Base-by-base conservation (phyloP, 805 yeast genomes). In the Candida hungchunana region DNA sequence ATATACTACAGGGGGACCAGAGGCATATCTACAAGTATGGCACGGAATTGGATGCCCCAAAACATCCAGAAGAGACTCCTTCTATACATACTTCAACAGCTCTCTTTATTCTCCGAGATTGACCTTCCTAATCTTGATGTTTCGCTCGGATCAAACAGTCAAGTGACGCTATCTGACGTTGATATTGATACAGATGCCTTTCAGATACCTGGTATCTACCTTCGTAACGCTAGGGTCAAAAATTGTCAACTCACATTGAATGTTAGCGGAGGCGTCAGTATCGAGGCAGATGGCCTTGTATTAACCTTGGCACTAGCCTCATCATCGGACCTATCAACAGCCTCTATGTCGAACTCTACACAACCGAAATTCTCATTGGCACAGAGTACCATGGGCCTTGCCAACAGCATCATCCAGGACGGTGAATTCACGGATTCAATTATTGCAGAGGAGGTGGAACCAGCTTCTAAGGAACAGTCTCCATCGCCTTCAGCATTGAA, bases 41-140 rank as follows among this genome's bases (percentile, higher is more conserved):
- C 51, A 28, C 53, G 55, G 18, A 53, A 51, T 31, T 86, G 95
- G 94, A 71, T 85, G 58, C 90, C 95, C 6, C 90, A 81, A 56
- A 84, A 82, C 59, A 68, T 89, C 27, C 96, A 88, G 52, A 82
- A 84, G 60, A 67, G 95, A 48, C 71, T 88, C 25, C 72, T 89
- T 28, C 75, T 83, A 28, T 87, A 86, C 58, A 75, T 88, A 5
- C 70, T 89, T 18, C 85, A 83, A 55, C 90, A 86, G 58, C 73
- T 88, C 29, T 77, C 89, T 12, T 62, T 89, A 27, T 85, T 89
- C 52, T 82, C 95, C 1, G 83, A 81, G 46, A 73, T 88, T 16
- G 94, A 88, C 56, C 65, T 87, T 14, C 82, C 87, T 14, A 82
- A 87, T 53, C 58, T 89, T 35, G 93, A 87, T 51, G 87, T 89